These are phyloP conservation scores for Funneliformis geosporum DNA, from an alignment of 192 early-diverging fungal genomes.

Conservation along the genomic window DNA sequence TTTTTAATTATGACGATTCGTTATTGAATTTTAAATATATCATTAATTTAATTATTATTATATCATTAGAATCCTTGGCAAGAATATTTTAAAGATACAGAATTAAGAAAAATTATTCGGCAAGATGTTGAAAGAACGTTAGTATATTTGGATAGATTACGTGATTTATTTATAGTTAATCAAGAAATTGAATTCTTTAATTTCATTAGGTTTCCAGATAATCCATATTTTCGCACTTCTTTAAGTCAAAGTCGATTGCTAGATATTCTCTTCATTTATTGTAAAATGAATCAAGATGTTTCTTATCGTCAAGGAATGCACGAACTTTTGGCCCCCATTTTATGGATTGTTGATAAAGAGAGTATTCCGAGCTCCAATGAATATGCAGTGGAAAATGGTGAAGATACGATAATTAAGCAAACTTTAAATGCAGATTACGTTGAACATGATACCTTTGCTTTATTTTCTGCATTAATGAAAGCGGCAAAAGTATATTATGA, in stretches of 20 bases:
- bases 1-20: background rate
- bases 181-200: background rate
- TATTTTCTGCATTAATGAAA: slow-evolving; percentile 85
- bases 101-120: slow-evolving; percentile 79
- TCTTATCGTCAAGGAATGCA: slow-evolving; percentile 99
- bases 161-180: background rate
- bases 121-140: slow-evolving; percentile 94
- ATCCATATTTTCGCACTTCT: slow-evolving; percentile 70
- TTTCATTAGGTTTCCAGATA: slow-evolving; percentile 80
- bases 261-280: slow-evolving; percentile 89
- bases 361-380: slow-evolving; percentile 33
- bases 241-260: slow-evolving; percentile 68
- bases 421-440: slow-evolving; percentile 71
- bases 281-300: slow-evolving; percentile 84
- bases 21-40: background rate
- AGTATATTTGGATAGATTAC: slow-evolving; percentile 17
- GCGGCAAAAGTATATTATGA: slow-evolving; percentile 86
- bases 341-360: slow-evolving; percentile 77
- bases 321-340: slow-evolving; percentile 85
- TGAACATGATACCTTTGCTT: slow-evolving; percentile 82
- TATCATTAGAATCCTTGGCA: slow-evolving; percentile 84
- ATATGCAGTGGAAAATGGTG: slow-evolving; percentile 11
- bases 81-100: slow-evolving; percentile 86
- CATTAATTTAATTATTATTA: background rate
- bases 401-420: slow-evolving; percentile 49